Evolutionary conservation across 345 rosid species (phyloP), one percentile per base, ranked within the genome.

Genomic region (Stellera chamaejasme): DNA sequence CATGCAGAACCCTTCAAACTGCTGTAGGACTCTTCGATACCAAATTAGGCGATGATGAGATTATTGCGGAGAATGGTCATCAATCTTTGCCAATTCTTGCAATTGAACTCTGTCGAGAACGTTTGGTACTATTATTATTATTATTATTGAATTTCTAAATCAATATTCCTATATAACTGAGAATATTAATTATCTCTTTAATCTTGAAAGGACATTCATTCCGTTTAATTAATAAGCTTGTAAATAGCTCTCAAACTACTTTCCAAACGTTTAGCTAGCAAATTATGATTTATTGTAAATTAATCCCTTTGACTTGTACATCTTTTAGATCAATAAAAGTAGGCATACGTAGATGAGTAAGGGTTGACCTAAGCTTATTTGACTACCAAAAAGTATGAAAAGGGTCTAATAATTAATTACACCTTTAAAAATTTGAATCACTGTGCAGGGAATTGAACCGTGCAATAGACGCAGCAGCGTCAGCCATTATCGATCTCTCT

Each of bases 401-500:
- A 14, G 1, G 14, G 4, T 6, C 23, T 19, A 19, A 19, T 1
- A 19, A 19, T 7, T 1, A 19, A 19, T 7, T 48, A 48, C 11
- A 14, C 23, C 14, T 13, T 13, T 28, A 10, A 7, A 0, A 12
- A 59, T 13, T 6, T 41, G 10, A 8, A 56, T 25, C 41, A 16
- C 12, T 60, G 2, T 44, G 48, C 60, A 89, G 95, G 95, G 95
- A 62, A 81, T 78, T 66, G 80, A 83, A 74, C 89, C 85, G 6
- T 89, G 95, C 73, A 91, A 86, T 55, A 75, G 80, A 57, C 83
- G 97, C 71, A 70, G 78, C 67, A 79, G 53, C 70, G 65, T 86
- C 62, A 68, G 59, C 27, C 77, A 75, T 46, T 83, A 83, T 66
- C 70, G 36, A 13, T 32, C 84, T 62, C 71, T 73, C 45, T 86